Base-by-base conservation (phyloP, 352 stramenopile species). In the Globisporangium canariense region DNA sequence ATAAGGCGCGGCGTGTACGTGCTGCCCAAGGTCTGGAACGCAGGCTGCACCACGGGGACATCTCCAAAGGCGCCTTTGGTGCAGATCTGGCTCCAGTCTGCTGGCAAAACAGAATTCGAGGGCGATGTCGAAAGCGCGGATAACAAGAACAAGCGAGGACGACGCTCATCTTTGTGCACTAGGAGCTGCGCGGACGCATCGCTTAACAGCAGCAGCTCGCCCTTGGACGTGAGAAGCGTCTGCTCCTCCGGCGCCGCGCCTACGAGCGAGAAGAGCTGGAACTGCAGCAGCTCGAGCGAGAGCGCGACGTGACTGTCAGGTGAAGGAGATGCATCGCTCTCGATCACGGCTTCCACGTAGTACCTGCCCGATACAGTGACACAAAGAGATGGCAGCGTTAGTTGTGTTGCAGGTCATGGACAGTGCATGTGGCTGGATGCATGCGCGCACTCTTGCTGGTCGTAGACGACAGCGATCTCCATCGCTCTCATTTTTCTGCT, bases 231-330 rank as follows among this genome's bases (percentile, higher is more conserved):
- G 18, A 90, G 51, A 43, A 91, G 67, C 32, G 78, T 63, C 60
- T 93, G 83, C 18, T 88, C 74, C 4, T 88, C 74, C 0, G 80
- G 78, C 11, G 78, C 63, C n/a, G 88, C 54, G 4, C 78, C 81
- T 16, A 86, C 18, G 16, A 93, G 81, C 52, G 83, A 93, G 40
- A 93, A 62, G 20, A 93, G 65, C 58, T 91, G 81, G 54, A 78
- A 88, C 67, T 90, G 83, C 47, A 91, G 62, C 66, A 93, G 58
- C 53, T 90, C 81, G 4, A 87, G 60, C 28, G 70, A 58, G 40
- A 92, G 61, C 65, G 22, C 58, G 68, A 68, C 0, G 49, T 32
- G 1, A 32, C 53, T 51, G 70, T 69, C 36, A 49, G 46, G 3
- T 4, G 9, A n/a, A 6, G 40, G 28, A 25, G 51, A 9, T 16